Evolutionary conservation across 2,329 filamentous ascomycete species (phyloP), one percentile per base, ranked within the genome.

Genomic region (Stemphylium vesicarium): DNA sequence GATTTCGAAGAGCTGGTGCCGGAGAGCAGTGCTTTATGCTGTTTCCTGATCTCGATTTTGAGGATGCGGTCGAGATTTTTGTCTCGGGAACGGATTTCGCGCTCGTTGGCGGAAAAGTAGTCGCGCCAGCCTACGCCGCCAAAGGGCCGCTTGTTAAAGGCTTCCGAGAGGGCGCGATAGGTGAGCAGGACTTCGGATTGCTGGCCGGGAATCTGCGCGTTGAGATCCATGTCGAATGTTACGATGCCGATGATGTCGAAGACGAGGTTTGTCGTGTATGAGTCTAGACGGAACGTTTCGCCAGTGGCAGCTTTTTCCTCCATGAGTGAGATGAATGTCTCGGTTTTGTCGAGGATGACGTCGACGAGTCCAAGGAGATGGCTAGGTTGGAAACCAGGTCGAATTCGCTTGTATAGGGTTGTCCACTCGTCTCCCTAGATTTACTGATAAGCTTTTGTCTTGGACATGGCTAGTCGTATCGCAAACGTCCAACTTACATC

Each of bases 261-360:
- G 11, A 63, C 59, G 4, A 66, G 39, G 15, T 65, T 62, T 0
- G 62, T 63, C 2, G 57, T 63, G 20, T 57, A 57, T 0, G 59
- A 50, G 4, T 62, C 62, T 2, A 68, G 40, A 9, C 50, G 39
- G 13, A 68, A 62, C 0, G 57, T 38, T 1, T 62, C 53, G 16
- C 50, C 41, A 0, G 38, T 49, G 8, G 29, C 20, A 7, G 58
- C 64, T n/a, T 55, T 60, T 10, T 62, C 18, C 8, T 60, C 53
- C 42, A 69, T 56, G 26, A 59, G 60, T 6, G 64, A 53, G 36
- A 61, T 57, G 41, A 72, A 74, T 0, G 55, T 53, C 10, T 62
- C 46, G 9, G 54, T 49, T 37, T 74, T 69, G 12, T 75, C 68
- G 0, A 75, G 42, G 15, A 75, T 69, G 24, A 59, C 50, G 6